Evolutionary conservation across 768 basidiomycete species (phyloP).

Genomic region (Termitomyces heimii): DNA sequence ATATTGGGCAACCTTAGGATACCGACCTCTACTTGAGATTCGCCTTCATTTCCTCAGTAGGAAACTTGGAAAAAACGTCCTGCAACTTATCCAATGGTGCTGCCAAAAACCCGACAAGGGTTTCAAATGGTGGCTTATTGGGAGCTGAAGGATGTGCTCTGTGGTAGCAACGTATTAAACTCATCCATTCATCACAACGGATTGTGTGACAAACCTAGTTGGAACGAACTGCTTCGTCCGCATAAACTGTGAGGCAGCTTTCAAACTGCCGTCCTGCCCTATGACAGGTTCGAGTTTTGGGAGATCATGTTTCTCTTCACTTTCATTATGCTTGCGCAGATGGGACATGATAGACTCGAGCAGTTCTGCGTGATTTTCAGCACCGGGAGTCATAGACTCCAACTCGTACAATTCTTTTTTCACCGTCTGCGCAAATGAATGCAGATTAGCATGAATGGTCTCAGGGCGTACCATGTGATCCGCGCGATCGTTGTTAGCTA

Average conservation of each 20-base stretch:
- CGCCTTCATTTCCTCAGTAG: conserved; percentile 46
- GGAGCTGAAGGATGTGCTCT: conserved; percentile 49
- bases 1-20: not conserved
- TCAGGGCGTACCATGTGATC: conserved; percentile 43
- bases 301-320: conserved; percentile 53
- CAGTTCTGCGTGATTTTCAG: conserved; percentile 33
- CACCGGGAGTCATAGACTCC: conserved; percentile 37
- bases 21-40: not conserved
- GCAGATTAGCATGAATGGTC: not conserved
- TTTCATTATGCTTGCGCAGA: conserved; percentile 48
- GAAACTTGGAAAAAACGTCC: conserved; percentile 51
- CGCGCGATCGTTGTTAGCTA: conserved; percentile 49
- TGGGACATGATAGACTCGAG: conserved; percentile 42
- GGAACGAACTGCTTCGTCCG: conserved; percentile 60
- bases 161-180: not conserved
- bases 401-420: conserved; percentile 25
- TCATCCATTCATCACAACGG: rapidly evolving
- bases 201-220: conserved; percentile 37
- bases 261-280: conserved; percentile 33
- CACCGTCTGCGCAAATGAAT: conserved; percentile 1
- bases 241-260: conserved; percentile 43
- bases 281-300: conserved; percentile 46
- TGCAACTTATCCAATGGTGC: conserved; percentile 56
- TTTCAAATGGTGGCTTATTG: conserved; percentile 57
- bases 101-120: conserved; percentile 44